phyloP scores from a whole-genome alignment of 1,284 basidiomycete species.

The Melampsora occidentalis region DNA sequence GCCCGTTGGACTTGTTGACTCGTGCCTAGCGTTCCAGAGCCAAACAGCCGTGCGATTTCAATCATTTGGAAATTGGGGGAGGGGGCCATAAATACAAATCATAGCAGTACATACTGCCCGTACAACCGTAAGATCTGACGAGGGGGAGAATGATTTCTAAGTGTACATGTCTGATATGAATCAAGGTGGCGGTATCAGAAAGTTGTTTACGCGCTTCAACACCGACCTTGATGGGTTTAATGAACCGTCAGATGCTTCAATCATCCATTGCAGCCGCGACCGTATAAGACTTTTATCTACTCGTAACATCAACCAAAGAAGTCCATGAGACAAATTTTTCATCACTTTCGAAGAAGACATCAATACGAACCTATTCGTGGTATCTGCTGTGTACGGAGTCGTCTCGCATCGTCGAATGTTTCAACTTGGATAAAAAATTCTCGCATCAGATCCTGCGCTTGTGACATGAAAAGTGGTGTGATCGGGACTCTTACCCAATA shows the following conservation, averaged over 20 bases:
- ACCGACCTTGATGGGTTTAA: constrained; percentile 73
- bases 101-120: too few species aligned
- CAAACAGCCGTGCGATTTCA: too few species aligned
- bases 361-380: constrained; percentile 24
- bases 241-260: constrained; percentile 62
- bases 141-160: background rate
- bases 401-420: background rate
- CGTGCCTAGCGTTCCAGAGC: too few species aligned
- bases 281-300: constrained; percentile 64
- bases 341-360: background rate
- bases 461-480: background rate
- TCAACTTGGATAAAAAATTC: background rate
- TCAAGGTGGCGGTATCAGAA: constrained; percentile 57
- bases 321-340: constrained; percentile 39
- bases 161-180: background rate
- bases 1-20: too few species aligned
- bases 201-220: constrained; percentile 74
- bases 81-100: too few species aligned
- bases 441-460: background rate
- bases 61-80: too few species aligned
- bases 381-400: background rate
- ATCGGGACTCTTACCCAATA: constrained; percentile 16
- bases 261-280: constrained; percentile 74
- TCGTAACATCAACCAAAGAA: constrained; percentile 46
- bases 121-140: too few species aligned